These are phyloP conservation scores for Pelargonium australe DNA, from an alignment of 441 rosid genomes.

Conservation along the genomic window DNA sequence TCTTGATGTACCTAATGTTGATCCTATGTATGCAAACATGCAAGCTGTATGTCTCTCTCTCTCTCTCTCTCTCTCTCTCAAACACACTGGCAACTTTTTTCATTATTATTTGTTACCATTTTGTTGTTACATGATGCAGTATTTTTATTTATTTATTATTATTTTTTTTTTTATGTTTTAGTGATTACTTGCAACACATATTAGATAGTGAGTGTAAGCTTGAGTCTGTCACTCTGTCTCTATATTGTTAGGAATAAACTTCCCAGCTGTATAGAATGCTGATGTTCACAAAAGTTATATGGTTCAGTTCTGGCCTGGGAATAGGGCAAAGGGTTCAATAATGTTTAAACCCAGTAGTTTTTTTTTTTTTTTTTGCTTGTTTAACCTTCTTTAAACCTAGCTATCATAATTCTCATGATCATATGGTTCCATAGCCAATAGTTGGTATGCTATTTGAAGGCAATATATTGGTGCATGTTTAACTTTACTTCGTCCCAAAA, in stretches of 20 bases:
- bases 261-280: no score
- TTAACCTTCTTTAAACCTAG: neutral
- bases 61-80: conserved; percentile 25
- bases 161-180: no score
- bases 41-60: conserved; percentile 58
- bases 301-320: no score
- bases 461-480: neutral
- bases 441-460: neutral
- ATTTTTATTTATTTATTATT: neutral
- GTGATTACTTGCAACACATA: neutral
- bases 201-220: neutral
- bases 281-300: no score
- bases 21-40: conserved; percentile 70
- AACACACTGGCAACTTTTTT: neutral
- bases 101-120: neutral
- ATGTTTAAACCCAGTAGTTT: no score
- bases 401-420: neutral
- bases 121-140: neutral
- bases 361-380: neutral
- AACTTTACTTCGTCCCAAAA: no score
- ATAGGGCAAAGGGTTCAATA: no score
- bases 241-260: no score
- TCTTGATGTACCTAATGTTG: conserved; percentile 81
- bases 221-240: no score
- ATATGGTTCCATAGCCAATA: neutral